Conservation (phyloP, 139 green algal genomes). For the Dunaliella sp. region DNA sequence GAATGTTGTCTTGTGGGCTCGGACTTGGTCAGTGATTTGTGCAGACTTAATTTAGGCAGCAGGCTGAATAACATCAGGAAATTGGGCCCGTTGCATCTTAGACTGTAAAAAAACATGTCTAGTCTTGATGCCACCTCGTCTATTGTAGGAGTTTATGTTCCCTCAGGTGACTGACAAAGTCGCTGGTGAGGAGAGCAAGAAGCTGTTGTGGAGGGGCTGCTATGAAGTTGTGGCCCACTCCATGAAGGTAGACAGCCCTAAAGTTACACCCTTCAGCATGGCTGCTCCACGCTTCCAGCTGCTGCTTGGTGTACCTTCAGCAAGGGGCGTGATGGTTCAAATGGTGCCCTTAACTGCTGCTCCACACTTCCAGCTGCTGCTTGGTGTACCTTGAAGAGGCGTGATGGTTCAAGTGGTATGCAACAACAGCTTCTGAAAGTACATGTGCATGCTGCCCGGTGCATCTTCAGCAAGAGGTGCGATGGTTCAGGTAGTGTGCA, state of each 20-base stretch:
- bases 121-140: too few species aligned
- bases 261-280: background rate
- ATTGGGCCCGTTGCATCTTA: background rate
- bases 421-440: background rate
- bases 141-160: too few species aligned
- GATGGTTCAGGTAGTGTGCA: too few species aligned
- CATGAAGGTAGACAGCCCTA: background rate
- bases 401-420: background rate
- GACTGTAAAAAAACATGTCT: background rate
- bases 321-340: too few species aligned
- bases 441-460: too few species aligned
- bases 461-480: too few species aligned
- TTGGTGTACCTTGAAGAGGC: background rate
- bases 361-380: background rate
- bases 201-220: background rate
- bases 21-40: background rate
- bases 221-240: constrained; percentile 5
- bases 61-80: background rate
- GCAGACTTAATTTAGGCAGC: too few species aligned
- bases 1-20: background rate
- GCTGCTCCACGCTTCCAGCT: background rate
- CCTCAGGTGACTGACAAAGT: too few species aligned
- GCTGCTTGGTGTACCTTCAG: background rate
- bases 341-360: too few species aligned
- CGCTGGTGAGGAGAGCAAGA: background rate